phyloP scores from a whole-genome alignment of 176 grass and related monocot genomes.

The Leersia perrieri region DNA sequence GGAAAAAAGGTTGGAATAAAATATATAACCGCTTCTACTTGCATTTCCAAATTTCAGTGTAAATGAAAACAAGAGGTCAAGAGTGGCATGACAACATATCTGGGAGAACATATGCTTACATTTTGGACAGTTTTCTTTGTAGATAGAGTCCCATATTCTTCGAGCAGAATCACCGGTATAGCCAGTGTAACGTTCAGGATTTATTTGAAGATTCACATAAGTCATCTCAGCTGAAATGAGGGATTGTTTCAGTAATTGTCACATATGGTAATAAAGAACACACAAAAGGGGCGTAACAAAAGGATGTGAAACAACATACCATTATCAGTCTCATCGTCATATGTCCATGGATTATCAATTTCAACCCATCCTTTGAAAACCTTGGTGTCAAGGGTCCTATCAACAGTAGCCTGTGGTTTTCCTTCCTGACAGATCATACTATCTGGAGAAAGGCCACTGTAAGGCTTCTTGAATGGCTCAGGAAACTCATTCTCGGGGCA shows the following conservation, averaged over 20 bases:
- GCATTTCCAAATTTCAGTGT: not conserved
- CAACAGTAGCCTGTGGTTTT: conserved; percentile 82
- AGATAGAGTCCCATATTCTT: conserved; percentile 94
- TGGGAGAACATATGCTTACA: conserved; percentile 48
- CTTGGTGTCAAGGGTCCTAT: conserved; percentile 84
- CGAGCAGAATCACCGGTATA: conserved; percentile 83
- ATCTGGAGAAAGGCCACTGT: conserved; percentile 45
- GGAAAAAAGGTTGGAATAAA: not conserved
- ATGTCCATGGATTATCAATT: conserved; percentile 94
- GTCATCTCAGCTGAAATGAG: conserved; percentile 80
- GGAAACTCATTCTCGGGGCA: conserved; percentile 95
- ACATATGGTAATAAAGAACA: conserved; percentile 4
- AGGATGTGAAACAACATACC: conserved; percentile 40
- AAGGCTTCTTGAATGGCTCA: conserved; percentile 76
- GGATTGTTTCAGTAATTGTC: conserved; percentile 9
- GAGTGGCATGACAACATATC: not conserved
- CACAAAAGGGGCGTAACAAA: not conserved
- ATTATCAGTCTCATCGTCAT: conserved; percentile 96
- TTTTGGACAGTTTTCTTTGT: conserved; percentile 98
- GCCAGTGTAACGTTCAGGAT: conserved; percentile 96
- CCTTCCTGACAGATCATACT: conserved; percentile 84
- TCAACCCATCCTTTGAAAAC: conserved; percentile 88
- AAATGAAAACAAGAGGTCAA: not conserved
- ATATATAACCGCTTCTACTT: not conserved
- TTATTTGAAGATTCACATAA: conserved; percentile 90